These are phyloP conservation scores for Mycocentrospora acerina DNA, from an alignment of 2,329 filamentous ascomycete species.

Conservation along the genomic window DNA sequence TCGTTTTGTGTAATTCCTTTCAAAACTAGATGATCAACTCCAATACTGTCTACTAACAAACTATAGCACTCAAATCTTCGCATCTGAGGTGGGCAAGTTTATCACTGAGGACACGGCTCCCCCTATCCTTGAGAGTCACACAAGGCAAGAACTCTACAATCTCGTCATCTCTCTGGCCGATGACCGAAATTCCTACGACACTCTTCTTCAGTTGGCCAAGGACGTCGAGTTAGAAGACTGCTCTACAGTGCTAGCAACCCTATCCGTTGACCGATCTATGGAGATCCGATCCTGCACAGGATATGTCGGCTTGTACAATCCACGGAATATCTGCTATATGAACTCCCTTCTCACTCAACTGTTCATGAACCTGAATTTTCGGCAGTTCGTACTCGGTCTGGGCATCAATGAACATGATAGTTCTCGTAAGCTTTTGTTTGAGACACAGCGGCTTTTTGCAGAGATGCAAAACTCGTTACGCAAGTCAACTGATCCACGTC, in stretches of 20 bases:
- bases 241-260: slow-evolving; percentile 61
- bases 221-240: slow-evolving; percentile 19
- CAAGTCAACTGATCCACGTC: slow-evolving; percentile 71
- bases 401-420: slow-evolving; percentile 55
- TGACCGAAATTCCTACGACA: slow-evolving; percentile 28
- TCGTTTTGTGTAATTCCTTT: too few species aligned
- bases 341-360: slow-evolving; percentile 93
- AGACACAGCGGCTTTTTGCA: slow-evolving; percentile 80
- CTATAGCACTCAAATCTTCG: slow-evolving; percentile 5
- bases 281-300: slow-evolving; percentile 75
- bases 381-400: slow-evolving; percentile 71
- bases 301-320: slow-evolving; percentile 86
- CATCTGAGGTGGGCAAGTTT: slow-evolving; percentile 13
- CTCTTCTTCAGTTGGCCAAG: slow-evolving; percentile 29
- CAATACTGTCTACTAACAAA: slow-evolving; percentile 9
- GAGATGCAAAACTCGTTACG: slow-evolving; percentile 81
- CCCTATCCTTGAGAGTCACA: slow-evolving; percentile 39
- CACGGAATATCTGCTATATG: slow-evolving; percentile 95
- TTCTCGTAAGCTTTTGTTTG: slow-evolving; percentile 68
- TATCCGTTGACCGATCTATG: slow-evolving; percentile 61
- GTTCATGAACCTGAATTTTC: slow-evolving; percentile 91
- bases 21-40: too few species aligned
- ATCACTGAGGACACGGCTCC: slow-evolving; percentile 5
- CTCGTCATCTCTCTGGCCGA: slow-evolving; percentile 37
- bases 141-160: slow-evolving; percentile 42